Evolutionary conservation across 441 rosid genomes (phyloP).

Genomic region (Adansonia rubrostipa): DNA sequence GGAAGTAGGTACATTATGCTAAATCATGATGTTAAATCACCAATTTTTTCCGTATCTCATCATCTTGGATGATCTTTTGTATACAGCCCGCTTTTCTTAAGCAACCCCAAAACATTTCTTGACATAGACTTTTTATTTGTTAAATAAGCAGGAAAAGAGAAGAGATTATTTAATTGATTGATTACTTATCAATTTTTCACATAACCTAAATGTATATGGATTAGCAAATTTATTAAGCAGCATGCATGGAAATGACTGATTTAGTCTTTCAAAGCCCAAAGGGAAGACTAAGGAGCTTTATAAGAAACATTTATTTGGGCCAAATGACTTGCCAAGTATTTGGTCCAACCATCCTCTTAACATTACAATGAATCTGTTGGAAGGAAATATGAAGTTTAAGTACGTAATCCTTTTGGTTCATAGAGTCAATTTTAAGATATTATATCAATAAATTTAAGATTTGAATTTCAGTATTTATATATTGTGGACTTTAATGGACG

Average conservation of each 20-base stretch:
- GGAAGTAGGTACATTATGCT: background rate
- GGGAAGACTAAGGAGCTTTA: background rate
- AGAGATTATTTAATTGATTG: background rate
- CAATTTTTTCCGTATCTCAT: background rate
- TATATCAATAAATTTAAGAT: too few species aligned
- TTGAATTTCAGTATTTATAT: too few species aligned
- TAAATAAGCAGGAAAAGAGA: background rate
- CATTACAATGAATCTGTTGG: slow-evolving; percentile 10
- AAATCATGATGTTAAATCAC: background rate
- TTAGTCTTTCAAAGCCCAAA: background rate
- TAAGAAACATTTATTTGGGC: background rate
- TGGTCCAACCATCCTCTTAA: slow-evolving; percentile 16
- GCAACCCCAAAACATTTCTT: background rate
- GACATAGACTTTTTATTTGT: background rate
- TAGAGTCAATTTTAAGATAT: too few species aligned
- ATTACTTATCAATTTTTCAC: background rate
- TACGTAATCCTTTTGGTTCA: too few species aligned
- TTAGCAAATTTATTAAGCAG: background rate
- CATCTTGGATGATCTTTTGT: slow-evolving; percentile 5
- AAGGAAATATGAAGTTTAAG: slow-evolving; percentile 11
- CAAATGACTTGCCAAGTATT: slow-evolving; percentile 20
- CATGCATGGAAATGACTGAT: background rate
- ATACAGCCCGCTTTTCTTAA: slow-evolving; percentile 5
- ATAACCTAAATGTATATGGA: background rate
- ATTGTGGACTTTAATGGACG: background rate